Evolutionary conservation across 305 asterid genomes (phyloP), one percentile per base, ranked within the genome.

Genomic region (Fraxinus sp.): DNA sequence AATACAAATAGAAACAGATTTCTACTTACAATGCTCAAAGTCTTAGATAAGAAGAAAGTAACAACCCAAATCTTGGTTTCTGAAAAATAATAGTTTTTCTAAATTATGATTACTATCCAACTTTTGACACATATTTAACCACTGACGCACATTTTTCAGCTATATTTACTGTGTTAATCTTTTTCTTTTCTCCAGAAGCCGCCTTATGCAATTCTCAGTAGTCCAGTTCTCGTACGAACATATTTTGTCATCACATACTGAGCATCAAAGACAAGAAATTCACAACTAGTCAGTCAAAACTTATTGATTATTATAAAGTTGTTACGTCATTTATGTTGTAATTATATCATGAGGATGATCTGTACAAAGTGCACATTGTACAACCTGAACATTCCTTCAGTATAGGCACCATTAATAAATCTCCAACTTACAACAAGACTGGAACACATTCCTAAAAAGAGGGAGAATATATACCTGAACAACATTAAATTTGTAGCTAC

Each of bases 401-500:
- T 7, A 68, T 11, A 9, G 28, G 74, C 35, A 10, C 74, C 74
- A 10, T 28, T 0, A 28, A 49, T 6, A 39, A 24, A 13, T 64
- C 35, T 11, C 39, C 18, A 14, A 49, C 22, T 49, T 49, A 46
- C n/a, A 49, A 49, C 62, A 52, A 71, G 26, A 79, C 57, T 33
- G 18, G 14, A 71, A 14, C 18, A 43, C 37, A 46, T 26, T 28
- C 76, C 39, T 37, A 37, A 77, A 22, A 33, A 22, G 9, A 20
- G 46, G 39, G 7, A 49, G 2, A 49, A 3, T 59, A 75, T 13
- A 81, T 84, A 93, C 98, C 97, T 94, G 98, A 9, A 93, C 90
- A 81, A 93, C 92, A 71, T 94, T 94, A 93, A 92, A 94, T 76
- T 93, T 94, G 85, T 93, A 93, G 84, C 87, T 87, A 84, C 91